These are phyloP conservation scores for Umbelopsis ramanniana DNA, from an alignment of 192 early-diverging fungal species.

Conservation along the genomic window DNA sequence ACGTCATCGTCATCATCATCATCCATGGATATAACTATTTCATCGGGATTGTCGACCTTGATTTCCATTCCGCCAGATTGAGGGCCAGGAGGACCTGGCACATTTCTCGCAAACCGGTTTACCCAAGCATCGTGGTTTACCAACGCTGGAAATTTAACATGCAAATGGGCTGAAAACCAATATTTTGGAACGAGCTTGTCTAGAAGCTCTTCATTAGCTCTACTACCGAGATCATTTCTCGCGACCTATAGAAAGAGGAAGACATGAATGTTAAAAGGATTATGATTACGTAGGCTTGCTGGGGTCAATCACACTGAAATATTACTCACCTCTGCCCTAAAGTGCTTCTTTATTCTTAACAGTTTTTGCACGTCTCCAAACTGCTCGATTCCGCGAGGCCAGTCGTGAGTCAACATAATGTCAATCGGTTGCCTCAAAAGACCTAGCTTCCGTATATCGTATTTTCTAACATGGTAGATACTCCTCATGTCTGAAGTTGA, in stretches of 20 bases:
- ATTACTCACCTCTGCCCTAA: constrained; percentile 69
- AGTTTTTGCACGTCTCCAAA: constrained; percentile 73
- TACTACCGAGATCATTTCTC: constrained; percentile 76
- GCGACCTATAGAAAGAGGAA: constrained; percentile 51
- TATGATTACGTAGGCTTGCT: not conserved
- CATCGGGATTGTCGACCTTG: constrained; percentile 44
- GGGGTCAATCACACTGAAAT: not conserved
- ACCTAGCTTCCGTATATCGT: constrained; percentile 77
- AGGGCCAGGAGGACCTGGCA: not conserved
- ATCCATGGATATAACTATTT: constrained; percentile 46
- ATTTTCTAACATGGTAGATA: constrained; percentile 88
- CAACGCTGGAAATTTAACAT: constrained; percentile 85
- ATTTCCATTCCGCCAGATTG: not conserved
- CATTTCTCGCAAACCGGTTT: not conserved
- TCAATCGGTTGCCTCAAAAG: constrained; percentile 80
- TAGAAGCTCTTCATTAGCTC: constrained; percentile 73
- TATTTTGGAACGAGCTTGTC: constrained; percentile 75
- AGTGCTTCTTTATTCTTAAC: constrained; percentile 72
- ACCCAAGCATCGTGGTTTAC: constrained; percentile 51
- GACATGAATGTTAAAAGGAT: not conserved
- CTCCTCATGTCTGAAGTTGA: constrained; percentile 62
- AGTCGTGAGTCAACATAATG: constrained; percentile 94
- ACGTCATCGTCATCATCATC: constrained; percentile 46
- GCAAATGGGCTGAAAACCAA: constrained; percentile 98
- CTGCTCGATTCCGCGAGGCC: constrained; percentile 86